Percentiles rank a stretch among this genome's conserved stretches.
Evolutionary conservation across 768 basidiomycete species (phyloP).

Genomic region (Rhizopogon roseolus): DNA sequence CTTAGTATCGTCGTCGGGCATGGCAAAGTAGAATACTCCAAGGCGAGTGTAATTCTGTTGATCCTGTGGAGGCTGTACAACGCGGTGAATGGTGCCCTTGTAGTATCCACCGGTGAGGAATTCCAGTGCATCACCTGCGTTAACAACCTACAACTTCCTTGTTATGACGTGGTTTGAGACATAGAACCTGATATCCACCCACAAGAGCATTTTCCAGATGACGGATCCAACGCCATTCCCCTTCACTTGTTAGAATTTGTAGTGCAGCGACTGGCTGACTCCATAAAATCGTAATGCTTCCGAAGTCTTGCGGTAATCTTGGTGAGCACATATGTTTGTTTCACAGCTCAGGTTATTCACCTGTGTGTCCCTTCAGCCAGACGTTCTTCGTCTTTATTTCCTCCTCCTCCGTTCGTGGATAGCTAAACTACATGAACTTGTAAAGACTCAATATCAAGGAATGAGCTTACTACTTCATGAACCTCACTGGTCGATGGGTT

Average conservation of each 20-base stretch:
- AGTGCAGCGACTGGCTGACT: slow-evolving; percentile 57
- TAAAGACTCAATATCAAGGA: neutral
- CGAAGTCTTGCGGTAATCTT: slow-evolving; percentile 35
- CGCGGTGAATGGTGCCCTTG: slow-evolving; percentile 56
- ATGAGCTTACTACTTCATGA: slow-evolving; percentile 58
- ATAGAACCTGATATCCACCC: slow-evolving; percentile 1
- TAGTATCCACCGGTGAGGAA: slow-evolving; percentile 61
- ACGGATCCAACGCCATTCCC: slow-evolving; percentile 52
- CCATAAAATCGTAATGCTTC: slow-evolving; percentile 53
- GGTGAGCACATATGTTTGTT: neutral
- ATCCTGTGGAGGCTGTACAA: slow-evolving; percentile 53
- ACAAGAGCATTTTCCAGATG: slow-evolving; percentile 58
- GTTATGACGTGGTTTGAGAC: neutral
- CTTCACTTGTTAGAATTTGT: slow-evolving; percentile 50
- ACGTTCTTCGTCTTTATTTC: slow-evolving; percentile 48
- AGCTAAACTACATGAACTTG: slow-evolving; percentile 26
- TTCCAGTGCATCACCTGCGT: slow-evolving; percentile 55
- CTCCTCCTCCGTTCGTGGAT: slow-evolving; percentile 45
- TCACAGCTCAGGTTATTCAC: slow-evolving; percentile 17
- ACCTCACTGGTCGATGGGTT: slow-evolving; percentile 37
- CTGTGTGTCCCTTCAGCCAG: slow-evolving; percentile 59
- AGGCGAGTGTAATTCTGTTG: slow-evolving; percentile 46
- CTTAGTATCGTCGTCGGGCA: slow-evolving; percentile 45
- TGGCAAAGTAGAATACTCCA: slow-evolving; percentile 55
- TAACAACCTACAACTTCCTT: slow-evolving; percentile 40